These are phyloP conservation scores for Pugionium cornutum DNA, from an alignment of 345 rosid species.

Conservation along the genomic window DNA sequence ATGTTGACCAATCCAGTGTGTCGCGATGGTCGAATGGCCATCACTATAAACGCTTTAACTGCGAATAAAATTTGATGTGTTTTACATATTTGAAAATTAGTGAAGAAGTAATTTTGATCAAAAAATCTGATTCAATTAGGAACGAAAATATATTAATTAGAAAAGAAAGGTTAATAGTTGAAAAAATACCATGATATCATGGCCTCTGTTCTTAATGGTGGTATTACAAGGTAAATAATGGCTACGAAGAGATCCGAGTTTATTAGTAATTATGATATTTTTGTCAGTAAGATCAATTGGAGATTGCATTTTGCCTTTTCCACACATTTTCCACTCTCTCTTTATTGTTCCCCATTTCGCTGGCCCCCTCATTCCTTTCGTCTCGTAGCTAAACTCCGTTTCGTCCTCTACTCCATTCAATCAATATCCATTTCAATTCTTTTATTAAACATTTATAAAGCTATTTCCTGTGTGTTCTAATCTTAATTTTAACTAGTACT, in stretches of 20 bases:
- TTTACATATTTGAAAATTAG: too few species aligned
- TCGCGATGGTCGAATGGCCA: too few species aligned
- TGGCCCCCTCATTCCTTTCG: slow-evolving; percentile 52
- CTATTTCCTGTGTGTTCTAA: too few species aligned
- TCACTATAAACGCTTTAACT: too few species aligned
- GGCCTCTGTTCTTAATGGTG: slow-evolving; percentile 73
- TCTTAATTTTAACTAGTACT: neutral
- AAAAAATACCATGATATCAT: slow-evolving; percentile 63
- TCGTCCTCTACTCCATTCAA: slow-evolving; percentile 52
- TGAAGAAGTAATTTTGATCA: too few species aligned
- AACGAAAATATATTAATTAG: too few species aligned
- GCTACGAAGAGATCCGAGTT: slow-evolving; percentile 51
- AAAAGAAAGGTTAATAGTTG: too few species aligned
- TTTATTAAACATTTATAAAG: too few species aligned
- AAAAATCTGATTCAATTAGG: too few species aligned
- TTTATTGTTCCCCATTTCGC: slow-evolving; percentile 67
- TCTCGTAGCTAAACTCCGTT: slow-evolving; percentile 52
- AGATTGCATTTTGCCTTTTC: slow-evolving; percentile 76
- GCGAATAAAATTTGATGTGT: too few species aligned
- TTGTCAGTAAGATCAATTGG: slow-evolving; percentile 60
- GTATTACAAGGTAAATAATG: slow-evolving; percentile 55
- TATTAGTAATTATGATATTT: slow-evolving; percentile 46
- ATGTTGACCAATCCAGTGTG: too few species aligned
- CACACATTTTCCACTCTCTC: slow-evolving; percentile 55
- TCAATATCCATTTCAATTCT: too few species aligned